Conservation (phyloP, 1,139 yeast genomes). For the Yamadazyma mexicana region DNA sequence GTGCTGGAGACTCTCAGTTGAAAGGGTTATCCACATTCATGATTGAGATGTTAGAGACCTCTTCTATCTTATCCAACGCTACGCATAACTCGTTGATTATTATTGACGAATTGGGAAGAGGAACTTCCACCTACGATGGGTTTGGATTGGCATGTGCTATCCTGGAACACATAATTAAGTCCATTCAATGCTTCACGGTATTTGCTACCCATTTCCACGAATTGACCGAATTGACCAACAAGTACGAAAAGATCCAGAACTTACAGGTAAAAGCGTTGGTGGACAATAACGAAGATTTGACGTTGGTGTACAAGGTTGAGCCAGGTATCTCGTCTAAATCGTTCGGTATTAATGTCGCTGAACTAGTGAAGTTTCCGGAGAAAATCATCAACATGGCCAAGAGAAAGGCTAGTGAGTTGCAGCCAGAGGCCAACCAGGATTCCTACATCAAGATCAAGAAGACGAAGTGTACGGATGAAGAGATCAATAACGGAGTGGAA, state of each 20-base stretch:
- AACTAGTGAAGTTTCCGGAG: slow-evolving; percentile 85
- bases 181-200: slow-evolving; percentile 73
- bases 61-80: slow-evolving; percentile 86
- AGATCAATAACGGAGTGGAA: slow-evolving; percentile 56
- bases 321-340: slow-evolving; percentile 93
- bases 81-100: slow-evolving; percentile 81
- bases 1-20: slow-evolving; percentile 96
- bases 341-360: slow-evolving; percentile 97
- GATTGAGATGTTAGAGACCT: slow-evolving; percentile 98
- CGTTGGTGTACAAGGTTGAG: slow-evolving; percentile 85
- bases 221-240: slow-evolving; percentile 72
- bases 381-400: slow-evolving; percentile 94
- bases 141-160: slow-evolving; percentile 98
- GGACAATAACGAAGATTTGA: slow-evolving; percentile 68
- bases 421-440: slow-evolving; percentile 56
- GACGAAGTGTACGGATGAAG: slow-evolving; percentile 53
- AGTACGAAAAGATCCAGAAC: slow-evolving; percentile 64
- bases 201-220: slow-evolving; percentile 99
- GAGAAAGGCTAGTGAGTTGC: slow-evolving; percentile 86
- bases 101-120: slow-evolving; percentile 94
- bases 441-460: slow-evolving; percentile 44
- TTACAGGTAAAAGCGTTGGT: slow-evolving; percentile 94
- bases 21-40: slow-evolving; percentile 96
- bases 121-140: slow-evolving; percentile 96
- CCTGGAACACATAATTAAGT: slow-evolving; percentile 74